Evolutionary conservation across 176 grass and related monocot genomes (phyloP), one percentile per base, ranked within the genome.

Genomic region (Cenchrus fungigraminus): DNA sequence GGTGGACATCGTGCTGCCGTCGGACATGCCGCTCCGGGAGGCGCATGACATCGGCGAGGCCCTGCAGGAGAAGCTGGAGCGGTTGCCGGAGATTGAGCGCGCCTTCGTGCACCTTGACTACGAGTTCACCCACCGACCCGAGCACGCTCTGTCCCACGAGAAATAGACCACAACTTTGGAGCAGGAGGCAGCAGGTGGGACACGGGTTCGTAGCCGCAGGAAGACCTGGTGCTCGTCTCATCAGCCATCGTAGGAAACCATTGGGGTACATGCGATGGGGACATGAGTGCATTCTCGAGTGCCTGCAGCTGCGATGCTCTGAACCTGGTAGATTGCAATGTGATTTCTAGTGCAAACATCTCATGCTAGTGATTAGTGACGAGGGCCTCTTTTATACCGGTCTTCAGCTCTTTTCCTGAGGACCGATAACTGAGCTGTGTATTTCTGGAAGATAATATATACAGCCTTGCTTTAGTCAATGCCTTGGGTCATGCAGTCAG

Each of bases 51-150:
- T 99, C 31, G 94, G 97, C 0, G 97, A 99, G 87, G 93, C 93
- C 45, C 82, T 99, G 66, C 97, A 99, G 40, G 97, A 99, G 90
- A 99, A 99, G 67, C 92, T 99, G 17, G 97, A 99, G 82, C 88
- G 79, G n/a, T 53, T 97, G 84, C 93, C 93, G 0, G 94, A 99
- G 68, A 96, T 99, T 15, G 97, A 99, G 78, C 90, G 97, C 11
- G 97, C 97, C 13, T 99, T 99, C 9, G 97, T 99, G 32, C 97
- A 99, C 91, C 90, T 99, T 12, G 97, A 97, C 82, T 97, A 99
- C 42, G 97, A 99, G 84, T 96, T 94, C 86, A 94, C 90, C 13
- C 97, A 99, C 56, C 88, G 88, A 22, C 97, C 97, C 5, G 94
- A 99, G 80, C 97, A 97, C 19, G 91, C 91, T 0, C 82, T 92